phyloP scores from a whole-genome alignment of 257 asterid species.

The Solanum gracilifrons region DNA sequence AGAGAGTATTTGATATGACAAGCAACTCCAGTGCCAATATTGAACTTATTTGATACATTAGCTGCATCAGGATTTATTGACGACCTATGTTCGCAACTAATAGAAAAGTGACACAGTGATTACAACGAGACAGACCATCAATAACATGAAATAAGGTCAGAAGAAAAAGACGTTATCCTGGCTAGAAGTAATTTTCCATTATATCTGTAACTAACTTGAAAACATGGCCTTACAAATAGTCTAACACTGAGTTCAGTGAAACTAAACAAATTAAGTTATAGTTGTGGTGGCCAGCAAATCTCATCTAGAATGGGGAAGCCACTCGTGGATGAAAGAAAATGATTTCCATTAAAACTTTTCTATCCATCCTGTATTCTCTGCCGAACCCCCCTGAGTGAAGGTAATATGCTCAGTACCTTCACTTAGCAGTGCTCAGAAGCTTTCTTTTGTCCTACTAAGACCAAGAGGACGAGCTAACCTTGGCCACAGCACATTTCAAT shows the following conservation, averaged over 20 bases:
- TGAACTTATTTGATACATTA: not conserved
- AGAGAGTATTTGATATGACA: not conserved
- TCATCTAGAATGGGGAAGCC: not conserved
- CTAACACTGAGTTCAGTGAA: not conserved
- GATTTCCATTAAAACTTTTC: not conserved
- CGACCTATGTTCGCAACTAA: not conserved
- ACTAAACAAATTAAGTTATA: not conserved
- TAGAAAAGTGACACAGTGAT: not conserved
- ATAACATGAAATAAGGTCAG: not conserved
- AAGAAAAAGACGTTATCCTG: not conserved
- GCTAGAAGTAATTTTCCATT: not conserved
- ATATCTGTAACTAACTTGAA: not conserved
- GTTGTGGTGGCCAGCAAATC: not conserved
- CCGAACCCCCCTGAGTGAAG: not conserved
- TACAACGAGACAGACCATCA: not conserved
- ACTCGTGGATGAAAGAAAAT: not conserved
- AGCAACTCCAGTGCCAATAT: not conserved
- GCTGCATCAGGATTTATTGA: not conserved
- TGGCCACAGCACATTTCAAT: not conserved
- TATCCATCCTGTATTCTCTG: not conserved
- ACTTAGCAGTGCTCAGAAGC: not conserved
- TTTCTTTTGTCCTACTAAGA: not conserved
- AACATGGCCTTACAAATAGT: not conserved
- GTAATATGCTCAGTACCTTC: not conserved
- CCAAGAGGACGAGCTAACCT: not conserved